These are phyloP conservation scores for Senecio squalidus DNA, from an alignment of 140 eudicot species.

Conservation along the genomic window DNA sequence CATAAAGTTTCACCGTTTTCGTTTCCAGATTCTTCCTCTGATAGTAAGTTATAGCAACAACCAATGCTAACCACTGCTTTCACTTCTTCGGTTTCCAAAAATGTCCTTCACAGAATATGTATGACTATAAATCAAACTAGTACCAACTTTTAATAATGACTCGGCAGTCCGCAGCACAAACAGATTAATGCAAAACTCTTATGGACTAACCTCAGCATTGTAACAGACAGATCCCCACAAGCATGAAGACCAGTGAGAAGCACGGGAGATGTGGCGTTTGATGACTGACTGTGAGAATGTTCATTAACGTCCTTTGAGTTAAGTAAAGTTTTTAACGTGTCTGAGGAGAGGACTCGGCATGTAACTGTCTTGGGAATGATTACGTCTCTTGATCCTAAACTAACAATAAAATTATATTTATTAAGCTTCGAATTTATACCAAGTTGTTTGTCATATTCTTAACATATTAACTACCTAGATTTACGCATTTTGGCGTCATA, in stretches of 20 bases:
- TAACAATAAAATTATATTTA: constrained; percentile 23
- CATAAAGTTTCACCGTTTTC: constrained; percentile 17
- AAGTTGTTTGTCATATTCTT: background rate
- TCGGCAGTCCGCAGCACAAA: too few species aligned
- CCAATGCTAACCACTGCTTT: constrained; percentile 84
- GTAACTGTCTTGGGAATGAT: constrained; percentile 66
- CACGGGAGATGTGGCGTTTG: constrained; percentile 27
- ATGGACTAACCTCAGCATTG: constrained; percentile 68
- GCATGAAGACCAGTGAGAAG: constrained; percentile 98
- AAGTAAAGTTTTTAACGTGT: constrained; percentile 54
- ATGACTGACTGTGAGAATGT: constrained; percentile 16
- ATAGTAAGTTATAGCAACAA: constrained; percentile 85
- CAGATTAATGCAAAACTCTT: too few species aligned
- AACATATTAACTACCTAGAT: constrained; percentile 43
- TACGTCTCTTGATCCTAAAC: constrained; percentile 43
- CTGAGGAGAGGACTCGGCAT: constrained; percentile 63
- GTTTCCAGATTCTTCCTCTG: constrained; percentile 52
- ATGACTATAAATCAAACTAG: background rate
- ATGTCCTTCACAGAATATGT: constrained; percentile 42
- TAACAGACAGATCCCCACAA: constrained; percentile 91
- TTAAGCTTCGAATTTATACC: background rate
- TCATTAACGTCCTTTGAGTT: constrained; percentile 32
- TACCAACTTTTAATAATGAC: too few species aligned
- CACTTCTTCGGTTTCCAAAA: constrained; percentile 59
- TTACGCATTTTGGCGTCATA: constrained; percentile 64